Percentiles rank a stretch among this genome's conserved stretches.
phyloP scores from a whole-genome alignment of 208 protist genomes.

The Zelonia costaricensis region DNA sequence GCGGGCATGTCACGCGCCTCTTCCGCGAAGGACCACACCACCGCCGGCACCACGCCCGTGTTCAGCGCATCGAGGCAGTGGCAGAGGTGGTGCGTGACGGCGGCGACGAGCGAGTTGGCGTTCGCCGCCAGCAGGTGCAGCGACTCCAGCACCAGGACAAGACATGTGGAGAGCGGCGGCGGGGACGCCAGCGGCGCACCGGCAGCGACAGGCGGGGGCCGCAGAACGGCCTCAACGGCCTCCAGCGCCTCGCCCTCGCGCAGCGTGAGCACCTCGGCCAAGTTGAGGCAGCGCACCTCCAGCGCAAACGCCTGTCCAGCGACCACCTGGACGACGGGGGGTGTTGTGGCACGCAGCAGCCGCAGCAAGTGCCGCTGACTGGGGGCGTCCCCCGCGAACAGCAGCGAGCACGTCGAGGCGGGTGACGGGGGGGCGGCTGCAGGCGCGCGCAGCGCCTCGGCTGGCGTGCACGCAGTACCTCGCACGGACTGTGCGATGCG shows the following conservation, averaged over 20 bases:
- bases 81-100: conserved; percentile 53
- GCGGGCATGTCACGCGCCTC: conserved; percentile 3
- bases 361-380: conserved; percentile 18
- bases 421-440: neutral
- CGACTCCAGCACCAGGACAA: conserved; percentile 44
- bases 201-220: conserved; percentile 22
- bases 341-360: conserved; percentile 15
- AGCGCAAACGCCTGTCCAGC: conserved; percentile 15
- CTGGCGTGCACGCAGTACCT: neutral
- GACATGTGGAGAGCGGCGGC: conserved; percentile 9
- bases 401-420: conserved; percentile 1
- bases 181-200: neutral
- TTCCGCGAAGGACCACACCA: conserved; percentile 31
- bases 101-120: conserved; percentile 33
- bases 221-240: conserved; percentile 31
- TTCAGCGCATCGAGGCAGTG: conserved; percentile 42
- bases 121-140: conserved; percentile 45
- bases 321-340: conserved; percentile 6
- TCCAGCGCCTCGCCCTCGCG: conserved; percentile 49
- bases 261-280: conserved; percentile 47
- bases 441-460: neutral
- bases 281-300: conserved; percentile 42
- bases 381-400: conserved; percentile 15
- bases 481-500: neutral
- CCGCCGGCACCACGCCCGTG: neutral